Evolutionary conservation across 2,329 filamentous ascomycete genomes (phyloP).

Genomic region (Pestalotiopsis sp.): DNA sequence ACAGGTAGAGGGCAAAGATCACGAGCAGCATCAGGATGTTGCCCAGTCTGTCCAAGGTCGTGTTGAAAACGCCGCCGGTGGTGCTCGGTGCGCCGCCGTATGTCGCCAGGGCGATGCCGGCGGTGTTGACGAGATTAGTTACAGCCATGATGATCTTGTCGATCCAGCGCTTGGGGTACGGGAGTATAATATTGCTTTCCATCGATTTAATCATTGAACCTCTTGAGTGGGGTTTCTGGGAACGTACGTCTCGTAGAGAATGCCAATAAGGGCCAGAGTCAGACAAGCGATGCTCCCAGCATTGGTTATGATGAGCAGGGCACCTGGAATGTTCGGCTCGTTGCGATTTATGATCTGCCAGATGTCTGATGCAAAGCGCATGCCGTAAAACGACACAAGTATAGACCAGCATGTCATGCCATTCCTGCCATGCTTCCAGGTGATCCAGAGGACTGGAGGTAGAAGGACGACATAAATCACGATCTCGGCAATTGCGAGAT

Average conservation of each 20-base stretch:
- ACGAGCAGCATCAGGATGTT: conserved; percentile 1
- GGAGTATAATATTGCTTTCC: not conserved
- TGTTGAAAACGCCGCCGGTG: not conserved
- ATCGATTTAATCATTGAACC: too few relatives aligned
- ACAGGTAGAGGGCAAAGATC: not conserved
- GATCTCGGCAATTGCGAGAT: conserved; percentile 2
- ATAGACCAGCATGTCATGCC: conserved; percentile 4
- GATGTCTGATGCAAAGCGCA: conserved; percentile 6
- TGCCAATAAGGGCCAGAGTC: not conserved
- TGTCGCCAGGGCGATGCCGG: not conserved
- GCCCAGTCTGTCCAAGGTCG: not conserved
- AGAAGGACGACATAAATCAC: conserved; percentile 1
- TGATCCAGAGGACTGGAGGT: not conserved
- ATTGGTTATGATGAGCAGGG: conserved; percentile 1
- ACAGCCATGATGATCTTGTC: conserved; percentile 6
- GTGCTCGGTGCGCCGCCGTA: not conserved
- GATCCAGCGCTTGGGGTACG: conserved; percentile 1
- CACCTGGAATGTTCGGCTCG: not conserved
- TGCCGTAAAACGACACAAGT: not conserved
- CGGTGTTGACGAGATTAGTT: not conserved
- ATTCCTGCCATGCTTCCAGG: conserved; percentile 5
- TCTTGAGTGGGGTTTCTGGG: too few relatives aligned
- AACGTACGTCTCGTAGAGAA: conserved; percentile 1
- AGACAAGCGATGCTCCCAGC: conserved; percentile 7
- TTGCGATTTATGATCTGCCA: conserved; percentile 1